These are phyloP conservation scores for Schizosaccharomyces versatilis DNA, from an alignment of 1,139 yeast genomes.

Conservation along the genomic window DNA sequence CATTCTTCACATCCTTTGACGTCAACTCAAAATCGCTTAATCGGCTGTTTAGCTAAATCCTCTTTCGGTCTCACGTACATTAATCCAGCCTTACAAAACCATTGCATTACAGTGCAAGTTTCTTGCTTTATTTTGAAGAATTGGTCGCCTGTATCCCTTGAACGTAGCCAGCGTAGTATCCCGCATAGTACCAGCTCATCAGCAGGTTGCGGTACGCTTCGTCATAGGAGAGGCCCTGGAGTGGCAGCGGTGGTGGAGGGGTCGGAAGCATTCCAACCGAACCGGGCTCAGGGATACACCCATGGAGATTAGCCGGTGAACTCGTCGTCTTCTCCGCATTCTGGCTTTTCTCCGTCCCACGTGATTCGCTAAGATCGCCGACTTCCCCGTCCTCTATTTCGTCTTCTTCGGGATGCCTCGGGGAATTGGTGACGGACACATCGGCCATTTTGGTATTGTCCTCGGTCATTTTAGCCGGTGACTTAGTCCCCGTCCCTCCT, in stretches of 20 bases:
- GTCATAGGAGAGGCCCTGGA: not conserved
- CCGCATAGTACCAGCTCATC: constrained; percentile 1
- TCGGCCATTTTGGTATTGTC: not conserved
- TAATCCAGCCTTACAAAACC: too few species aligned
- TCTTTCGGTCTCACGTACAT: too few species aligned
- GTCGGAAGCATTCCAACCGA: too few species aligned
- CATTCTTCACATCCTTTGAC: too few species aligned
- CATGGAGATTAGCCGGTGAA: too few species aligned
- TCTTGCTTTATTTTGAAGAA: too few species aligned
- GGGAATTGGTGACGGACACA: not conserved
- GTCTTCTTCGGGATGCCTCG: not conserved
- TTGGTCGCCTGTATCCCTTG: not conserved
- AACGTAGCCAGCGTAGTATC: not conserved
- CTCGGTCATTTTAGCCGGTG: not conserved
- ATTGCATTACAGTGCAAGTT: too few species aligned
- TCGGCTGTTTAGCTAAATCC: too few species aligned
- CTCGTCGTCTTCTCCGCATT: too few species aligned
- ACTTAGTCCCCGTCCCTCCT: not conserved
- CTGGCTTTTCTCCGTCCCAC: not conserved
- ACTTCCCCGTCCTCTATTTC: not conserved
- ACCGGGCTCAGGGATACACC: too few species aligned
- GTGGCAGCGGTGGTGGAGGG: too few species aligned
- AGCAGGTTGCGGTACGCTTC: not conserved
- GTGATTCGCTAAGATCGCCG: not conserved
- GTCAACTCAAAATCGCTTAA: too few species aligned